phyloP scores from a whole-genome alignment of 306 rosid species.

The Cucurbita maxima region DNA sequence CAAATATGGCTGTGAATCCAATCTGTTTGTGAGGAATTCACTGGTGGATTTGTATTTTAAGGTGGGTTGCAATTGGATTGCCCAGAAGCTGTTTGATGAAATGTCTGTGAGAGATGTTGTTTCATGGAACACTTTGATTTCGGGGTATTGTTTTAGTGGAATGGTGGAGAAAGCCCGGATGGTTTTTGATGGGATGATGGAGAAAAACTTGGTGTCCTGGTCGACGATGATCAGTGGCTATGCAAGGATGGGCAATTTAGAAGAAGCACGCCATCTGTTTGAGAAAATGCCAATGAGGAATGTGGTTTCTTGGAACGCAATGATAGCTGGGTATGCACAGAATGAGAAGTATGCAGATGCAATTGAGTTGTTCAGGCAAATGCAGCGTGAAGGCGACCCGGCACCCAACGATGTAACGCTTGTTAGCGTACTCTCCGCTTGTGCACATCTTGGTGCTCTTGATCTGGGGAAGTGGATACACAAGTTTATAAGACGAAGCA shows the following conservation, averaged over 20 bases:
- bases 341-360: conserved; percentile 25
- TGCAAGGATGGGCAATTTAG: conserved; percentile 14
- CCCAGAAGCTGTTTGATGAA: conserved; percentile 22
- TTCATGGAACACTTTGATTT: conserved; percentile 28
- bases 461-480: conserved; percentile 28
- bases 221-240: conserved; percentile 27
- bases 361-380: conserved; percentile 15
- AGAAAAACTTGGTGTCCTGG: conserved; percentile 23
- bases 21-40: conserved; percentile 22
- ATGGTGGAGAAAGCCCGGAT: conserved; percentile 10
- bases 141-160: conserved; percentile 23
- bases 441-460: conserved; percentile 30
- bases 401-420: conserved; percentile 18
- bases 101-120: conserved; percentile 21
- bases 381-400: conserved; percentile 13
- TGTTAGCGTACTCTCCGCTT: conserved; percentile 22
- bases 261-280: conserved; percentile 12
- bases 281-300: conserved; percentile 21
- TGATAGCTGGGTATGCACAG: conserved; percentile 23
- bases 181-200: conserved; percentile 19
- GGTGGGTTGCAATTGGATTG: conserved; percentile 7
- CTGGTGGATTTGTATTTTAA: conserved; percentile 23
- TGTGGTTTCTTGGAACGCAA: conserved; percentile 23
- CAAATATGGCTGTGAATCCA: conserved; percentile 26
- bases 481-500: conserved; percentile 11